These are phyloP conservation scores for Lathyrus sativus DNA, from an alignment of 306 rosid genomes.

Conservation along the genomic window DNA sequence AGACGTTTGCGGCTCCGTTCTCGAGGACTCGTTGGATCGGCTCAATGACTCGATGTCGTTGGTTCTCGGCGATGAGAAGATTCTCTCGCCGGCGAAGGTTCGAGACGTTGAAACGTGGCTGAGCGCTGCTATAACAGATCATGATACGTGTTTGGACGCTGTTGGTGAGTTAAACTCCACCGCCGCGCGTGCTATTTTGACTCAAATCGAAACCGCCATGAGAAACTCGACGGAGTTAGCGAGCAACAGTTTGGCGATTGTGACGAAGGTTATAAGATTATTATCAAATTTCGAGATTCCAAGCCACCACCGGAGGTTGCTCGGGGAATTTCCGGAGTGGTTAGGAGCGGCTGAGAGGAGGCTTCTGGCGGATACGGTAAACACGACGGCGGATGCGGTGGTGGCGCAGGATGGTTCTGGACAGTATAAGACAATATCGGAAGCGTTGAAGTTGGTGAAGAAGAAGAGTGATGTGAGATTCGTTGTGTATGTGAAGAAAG, in stretches of 20 bases:
- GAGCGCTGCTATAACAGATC: conserved; percentile 72
- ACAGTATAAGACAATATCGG: conserved; percentile 48
- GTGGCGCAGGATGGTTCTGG: conserved; percentile 85
- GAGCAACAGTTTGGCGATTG: conserved; percentile 91
- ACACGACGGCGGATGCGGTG: conserved; percentile 34
- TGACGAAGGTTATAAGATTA: conserved; percentile 48
- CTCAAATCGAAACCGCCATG: conserved; percentile 41
- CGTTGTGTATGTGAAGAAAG: conserved; percentile 75
- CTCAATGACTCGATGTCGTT: conserved; percentile 66
- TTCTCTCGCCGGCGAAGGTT: conserved; percentile 44
- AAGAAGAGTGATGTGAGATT: conserved; percentile 62
- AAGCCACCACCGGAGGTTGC: conserved; percentile 60
- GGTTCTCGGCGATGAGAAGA: conserved; percentile 34
- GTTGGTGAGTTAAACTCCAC: conserved; percentile 63
- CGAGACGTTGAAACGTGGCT: conserved; percentile 68
- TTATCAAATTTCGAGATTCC: conserved; percentile 51
- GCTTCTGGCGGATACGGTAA: conserved; percentile 45
- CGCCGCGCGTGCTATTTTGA: conserved; percentile 1
- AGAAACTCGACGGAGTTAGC: conserved; percentile 68
- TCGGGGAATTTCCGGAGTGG: conserved; percentile 72
- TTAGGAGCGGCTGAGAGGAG: conserved; percentile 66
- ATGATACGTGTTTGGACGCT: conserved; percentile 80
- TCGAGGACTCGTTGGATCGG: conserved; percentile 62
- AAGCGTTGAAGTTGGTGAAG: conserved; percentile 56
- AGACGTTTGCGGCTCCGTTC: conserved; percentile 45